Evolutionary conservation across 352 stramenopile genomes (phyloP).

Genomic region (Pythium coloratum): DNA sequence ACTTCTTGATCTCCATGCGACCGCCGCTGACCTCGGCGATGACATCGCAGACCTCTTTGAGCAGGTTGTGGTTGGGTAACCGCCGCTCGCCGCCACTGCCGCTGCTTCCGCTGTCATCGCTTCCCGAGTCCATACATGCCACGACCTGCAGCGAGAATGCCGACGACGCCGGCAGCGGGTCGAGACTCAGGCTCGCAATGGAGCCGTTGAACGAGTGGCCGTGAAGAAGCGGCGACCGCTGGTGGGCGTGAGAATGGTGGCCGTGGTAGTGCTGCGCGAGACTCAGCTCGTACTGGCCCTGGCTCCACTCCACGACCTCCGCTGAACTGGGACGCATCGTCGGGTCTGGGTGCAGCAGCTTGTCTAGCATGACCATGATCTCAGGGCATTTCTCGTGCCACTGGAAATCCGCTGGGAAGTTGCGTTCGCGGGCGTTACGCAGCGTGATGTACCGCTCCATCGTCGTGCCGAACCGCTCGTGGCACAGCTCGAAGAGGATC

Average conservation of each 20-base stretch:
- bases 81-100: constrained; percentile 36
- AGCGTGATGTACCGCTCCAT: constrained; percentile 90
- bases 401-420: constrained; percentile 53
- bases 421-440: constrained; percentile 69
- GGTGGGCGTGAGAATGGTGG: constrained; percentile 10
- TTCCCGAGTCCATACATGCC: constrained; percentile 43
- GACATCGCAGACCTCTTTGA: constrained; percentile 83
- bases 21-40: constrained; percentile 58
- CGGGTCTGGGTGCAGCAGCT: constrained; percentile 58
- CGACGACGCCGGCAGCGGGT: not conserved
- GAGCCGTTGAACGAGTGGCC: constrained; percentile 22
- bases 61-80: constrained; percentile 84
- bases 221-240: constrained; percentile 23
- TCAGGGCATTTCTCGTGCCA: constrained; percentile 59
- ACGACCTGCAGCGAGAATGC: constrained; percentile 62
- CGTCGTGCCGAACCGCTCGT: constrained; percentile 85
- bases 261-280: constrained; percentile 42
- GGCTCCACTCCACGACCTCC: constrained; percentile 78
- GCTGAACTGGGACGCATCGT: constrained; percentile 50
- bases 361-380: constrained; percentile 67
- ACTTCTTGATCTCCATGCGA: constrained; percentile 82
- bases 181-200: constrained; percentile 17
- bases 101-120: constrained; percentile 29
- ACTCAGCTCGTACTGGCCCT: constrained; percentile 70
- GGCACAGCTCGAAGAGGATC: constrained; percentile 91